Evolutionary conservation across 2,329 filamentous ascomycete species (phyloP), one percentile per base, ranked within the genome.

Genomic region (Rhytidhysteron rufulum): DNA sequence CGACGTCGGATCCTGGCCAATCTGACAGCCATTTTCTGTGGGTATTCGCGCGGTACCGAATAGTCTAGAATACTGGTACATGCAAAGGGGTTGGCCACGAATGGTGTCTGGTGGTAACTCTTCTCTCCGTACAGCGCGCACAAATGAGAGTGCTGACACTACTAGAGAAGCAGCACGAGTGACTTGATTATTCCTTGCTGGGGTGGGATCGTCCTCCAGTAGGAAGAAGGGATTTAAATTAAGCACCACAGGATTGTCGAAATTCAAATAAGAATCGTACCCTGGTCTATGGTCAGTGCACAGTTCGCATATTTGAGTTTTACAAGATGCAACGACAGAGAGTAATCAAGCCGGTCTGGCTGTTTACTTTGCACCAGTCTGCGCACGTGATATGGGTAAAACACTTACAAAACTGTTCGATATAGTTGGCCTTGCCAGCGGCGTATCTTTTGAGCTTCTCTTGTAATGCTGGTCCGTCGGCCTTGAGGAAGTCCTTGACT

Each of bases 201-300:
- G 93, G 2, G 93, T 98, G 1, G 93, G 93, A 58, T 98, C 93
- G 72, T 98, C 93, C 67, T 96, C 93, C 38, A 98, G 76, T 41
- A 98, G 74, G 71, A 98, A 98, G 70, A 98, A 98, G 0, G 93
- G 93, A 59, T 98, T 98, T 49, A 98, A 72, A 68, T 98, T 97
- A 51, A 98, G 78, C 30, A 98, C 93, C 30, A 98, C 93, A 0
- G 93, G 90, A 58, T 96, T 97, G 63, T 97, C 93, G 61, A 85
- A 98, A 69, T 97, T 97, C 48, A 98, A 76, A 61, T 97, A 98
- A 21, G 93, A 97, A 65, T 98, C 93, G 63, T 97, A 97, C 93
- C 90, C 90, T 95, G 39, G 24, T 18, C 20, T 38, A 25, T 37
- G 40, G 51, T 62, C 45, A 62, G 54, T 40, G 34, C 45, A 31